A percentile compares a stretch with the other conserved stretches of the same genome.
phyloP scores from a whole-genome alignment of 2,329 filamentous ascomycete genomes.

The Penicillium corylophilum region DNA sequence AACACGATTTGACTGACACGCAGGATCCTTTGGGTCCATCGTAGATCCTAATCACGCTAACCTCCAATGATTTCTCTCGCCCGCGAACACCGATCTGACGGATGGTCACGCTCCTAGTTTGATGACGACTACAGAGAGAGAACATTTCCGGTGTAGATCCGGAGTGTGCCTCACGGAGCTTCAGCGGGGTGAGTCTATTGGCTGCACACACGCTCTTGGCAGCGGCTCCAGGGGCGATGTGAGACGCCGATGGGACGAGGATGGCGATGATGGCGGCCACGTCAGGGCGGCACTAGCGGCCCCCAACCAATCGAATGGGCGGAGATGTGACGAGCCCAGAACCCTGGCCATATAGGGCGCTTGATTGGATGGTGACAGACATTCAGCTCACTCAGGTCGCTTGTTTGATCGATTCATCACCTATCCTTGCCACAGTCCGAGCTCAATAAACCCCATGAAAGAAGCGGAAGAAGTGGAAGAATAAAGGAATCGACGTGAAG shows the following conservation, averaged over 20 bases:
- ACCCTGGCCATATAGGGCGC: conserved; percentile 9
- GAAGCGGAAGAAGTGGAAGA: neutral
- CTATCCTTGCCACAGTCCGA: neutral
- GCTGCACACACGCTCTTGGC: conserved; percentile 16
- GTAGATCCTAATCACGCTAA: conserved; percentile 21
- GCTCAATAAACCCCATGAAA: neutral
- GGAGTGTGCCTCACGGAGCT: neutral
- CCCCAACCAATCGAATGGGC: conserved; percentile 17
- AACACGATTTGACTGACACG: conserved; percentile 4
- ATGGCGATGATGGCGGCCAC: conserved; percentile 7
- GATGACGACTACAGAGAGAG: too few species aligned
- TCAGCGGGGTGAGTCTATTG: conserved; percentile 6
- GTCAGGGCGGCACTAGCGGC: conserved; percentile 12
- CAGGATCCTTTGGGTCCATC: conserved; percentile 7
- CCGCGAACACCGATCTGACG: conserved; percentile 1
- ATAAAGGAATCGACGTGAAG: neutral
- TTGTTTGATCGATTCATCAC: neutral
- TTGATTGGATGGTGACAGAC: neutral
- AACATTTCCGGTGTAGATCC: neutral
- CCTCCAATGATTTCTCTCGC: neutral
- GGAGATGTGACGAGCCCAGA: conserved; percentile 22
- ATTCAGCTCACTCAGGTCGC: neutral
- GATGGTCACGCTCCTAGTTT: neutral
- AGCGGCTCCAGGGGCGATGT: conserved; percentile 22
- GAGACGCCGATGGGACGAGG: conserved; percentile 13